Evolutionary conservation across 805 yeast genomes (phyloP), one percentile per base, ranked within the genome.

Genomic region (Metschnikowia orientalis): DNA sequence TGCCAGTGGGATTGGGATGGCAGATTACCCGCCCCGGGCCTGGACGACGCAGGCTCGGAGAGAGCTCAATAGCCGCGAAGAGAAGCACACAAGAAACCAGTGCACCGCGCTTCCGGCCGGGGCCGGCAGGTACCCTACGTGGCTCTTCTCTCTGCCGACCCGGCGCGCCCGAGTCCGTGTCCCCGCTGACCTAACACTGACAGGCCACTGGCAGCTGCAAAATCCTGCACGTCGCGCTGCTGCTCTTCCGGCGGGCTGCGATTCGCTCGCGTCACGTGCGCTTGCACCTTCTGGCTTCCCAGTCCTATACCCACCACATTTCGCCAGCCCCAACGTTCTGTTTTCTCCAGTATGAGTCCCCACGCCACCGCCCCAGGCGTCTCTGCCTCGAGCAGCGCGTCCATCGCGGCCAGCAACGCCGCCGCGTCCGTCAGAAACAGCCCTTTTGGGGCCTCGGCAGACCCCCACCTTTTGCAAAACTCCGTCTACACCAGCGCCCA

Each of bases 371-470:
- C 21, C 16, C 7, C 30, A 12, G 15, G 23, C 15, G 26, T 22
- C 29, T n/a, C 34, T 29, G 23, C 37, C 18, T 16, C 34, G 5
- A 26, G 37, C 15, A 13, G 30, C 17, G 41, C 23, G 15, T 32
- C 37, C 8, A 31, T 30, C 6, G 38, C 32, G 9, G 35, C 32
- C 24, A 16, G 28, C 23, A n/a, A 35, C 17, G 31, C 37, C 18
- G 35, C 40, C 22, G 47, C 36, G 34, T 27, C 36, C 12, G 32
- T 41, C 26, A 37, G 31, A 13, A 41, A 55, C 12, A 52, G 47
- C 39, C 86, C 87, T 6, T 81, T 79, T 53, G 86, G 83, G 6
- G 46, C 73, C 14, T 67, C 77, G n/a, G 60, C 70, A 13, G 81
- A 78, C 50, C 81, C 83, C 6, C 57, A 59, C 32, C 57, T 64